Conservation (phyloP, 148 eudicot genomes). For the Chenopodium formosanum region DNA sequence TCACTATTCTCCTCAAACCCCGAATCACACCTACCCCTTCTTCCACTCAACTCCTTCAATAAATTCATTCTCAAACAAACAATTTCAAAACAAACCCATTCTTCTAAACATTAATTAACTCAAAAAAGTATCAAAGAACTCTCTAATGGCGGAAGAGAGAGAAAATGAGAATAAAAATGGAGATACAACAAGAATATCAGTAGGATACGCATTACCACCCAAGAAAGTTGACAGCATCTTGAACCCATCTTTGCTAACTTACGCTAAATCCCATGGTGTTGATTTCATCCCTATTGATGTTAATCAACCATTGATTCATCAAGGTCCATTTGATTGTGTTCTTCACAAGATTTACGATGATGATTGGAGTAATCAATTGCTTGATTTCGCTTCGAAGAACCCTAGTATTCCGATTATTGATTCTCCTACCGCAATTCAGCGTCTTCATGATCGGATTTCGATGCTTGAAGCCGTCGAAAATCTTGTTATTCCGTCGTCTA, state of each 20-base stretch:
- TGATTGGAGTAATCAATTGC: conserved; percentile 47
- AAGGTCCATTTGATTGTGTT: conserved; percentile 54
- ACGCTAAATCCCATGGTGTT: conserved; percentile 39
- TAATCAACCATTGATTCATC: conserved; percentile 36
- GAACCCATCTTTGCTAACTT: conserved; percentile 32
- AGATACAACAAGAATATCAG: conserved; percentile 1
- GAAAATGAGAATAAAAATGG: background rate
- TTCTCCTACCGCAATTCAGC: conserved; percentile 40
- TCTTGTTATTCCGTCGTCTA: background rate
- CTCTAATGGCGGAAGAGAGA: background rate
- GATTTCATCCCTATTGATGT: conserved; percentile 44
- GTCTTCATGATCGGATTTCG: conserved; percentile 48
- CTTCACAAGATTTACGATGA: conserved; percentile 49
- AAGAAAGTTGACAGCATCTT: conserved; percentile 45
- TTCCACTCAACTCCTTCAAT: too few relatives aligned
- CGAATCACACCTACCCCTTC: too few relatives aligned
- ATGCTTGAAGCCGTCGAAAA: conserved; percentile 56
- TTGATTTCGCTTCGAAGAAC: conserved; percentile 24
- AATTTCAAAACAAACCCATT: too few relatives aligned
- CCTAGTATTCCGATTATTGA: conserved; percentile 46
- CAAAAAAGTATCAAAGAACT: background rate
- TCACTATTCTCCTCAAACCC: too few relatives aligned
- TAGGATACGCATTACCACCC: conserved; percentile 53
- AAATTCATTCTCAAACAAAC: too few relatives aligned
- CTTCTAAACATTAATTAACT: too few relatives aligned